phyloP scores from a whole-genome alignment of 2,329 filamentous ascomycete species.

The Fusarium luffae region DNA sequence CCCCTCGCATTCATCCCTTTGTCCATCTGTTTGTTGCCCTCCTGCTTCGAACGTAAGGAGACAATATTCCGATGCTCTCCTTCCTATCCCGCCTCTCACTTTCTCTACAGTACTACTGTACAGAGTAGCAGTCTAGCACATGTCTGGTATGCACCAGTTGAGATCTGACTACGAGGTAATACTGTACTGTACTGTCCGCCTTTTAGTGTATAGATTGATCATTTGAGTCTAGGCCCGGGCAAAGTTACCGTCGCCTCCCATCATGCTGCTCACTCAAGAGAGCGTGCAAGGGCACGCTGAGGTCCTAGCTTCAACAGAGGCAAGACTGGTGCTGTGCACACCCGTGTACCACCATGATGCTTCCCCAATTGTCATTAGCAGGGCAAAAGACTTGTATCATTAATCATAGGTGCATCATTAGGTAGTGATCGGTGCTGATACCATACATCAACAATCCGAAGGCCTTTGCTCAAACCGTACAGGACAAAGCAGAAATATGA shows the following conservation, averaged over 20 bases:
- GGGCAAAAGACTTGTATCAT: constrained; percentile 12
- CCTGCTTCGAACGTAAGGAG: constrained; percentile 9
- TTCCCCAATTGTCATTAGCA: constrained; percentile 20
- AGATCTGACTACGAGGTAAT: constrained; percentile 11
- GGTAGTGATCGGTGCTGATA: constrained; percentile 9
- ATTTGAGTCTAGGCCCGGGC: constrained; percentile 10
- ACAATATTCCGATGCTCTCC: constrained; percentile 22
- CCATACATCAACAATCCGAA: constrained; percentile 3
- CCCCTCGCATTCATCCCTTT: constrained; percentile 27
- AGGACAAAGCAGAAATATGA: constrained; percentile 8
- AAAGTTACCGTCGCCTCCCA: constrained; percentile 9
- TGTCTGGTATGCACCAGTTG: constrained; percentile 5
- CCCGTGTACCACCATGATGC: constrained; percentile 35
- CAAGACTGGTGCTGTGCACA: constrained; percentile 24
- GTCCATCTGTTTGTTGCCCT: constrained; percentile 18
- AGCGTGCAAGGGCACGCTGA: constrained; percentile 36
- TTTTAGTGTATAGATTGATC: constrained; percentile 6
- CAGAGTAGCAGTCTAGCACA: background rate
- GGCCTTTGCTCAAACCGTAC: constrained; percentile 4
- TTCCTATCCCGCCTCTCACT: constrained; percentile 7
- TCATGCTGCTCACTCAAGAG: constrained; percentile 19
- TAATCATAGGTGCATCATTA: constrained; percentile 40
- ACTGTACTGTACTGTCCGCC: background rate
- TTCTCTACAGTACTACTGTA: background rate
- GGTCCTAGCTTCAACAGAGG: constrained; percentile 35